Conservation (phyloP, 441 rosid genomes). For the Pelargonium australe region DNA sequence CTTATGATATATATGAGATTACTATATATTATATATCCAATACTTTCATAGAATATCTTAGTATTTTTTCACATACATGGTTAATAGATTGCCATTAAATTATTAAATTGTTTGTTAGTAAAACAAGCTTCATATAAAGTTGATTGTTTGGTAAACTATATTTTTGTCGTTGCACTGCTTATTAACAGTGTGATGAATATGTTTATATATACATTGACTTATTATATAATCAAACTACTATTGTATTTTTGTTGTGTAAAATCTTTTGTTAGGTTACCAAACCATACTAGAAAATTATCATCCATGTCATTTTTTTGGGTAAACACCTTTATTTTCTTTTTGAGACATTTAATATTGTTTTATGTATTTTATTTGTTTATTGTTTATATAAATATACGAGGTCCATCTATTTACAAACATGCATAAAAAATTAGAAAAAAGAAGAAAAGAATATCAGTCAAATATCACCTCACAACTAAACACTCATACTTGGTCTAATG, state of each 20-base stretch:
- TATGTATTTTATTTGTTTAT: not conserved
- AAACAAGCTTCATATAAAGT: no score
- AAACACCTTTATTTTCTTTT: not conserved
- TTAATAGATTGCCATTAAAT: not conserved
- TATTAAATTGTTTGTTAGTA: not conserved
- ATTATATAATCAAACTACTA: not conserved
- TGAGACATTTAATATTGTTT: not conserved
- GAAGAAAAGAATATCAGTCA: no score
- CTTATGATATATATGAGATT: not conserved
- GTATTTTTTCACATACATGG: not conserved
- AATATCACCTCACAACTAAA: no score
- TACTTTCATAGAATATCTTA: not conserved
- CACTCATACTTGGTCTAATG: no score
- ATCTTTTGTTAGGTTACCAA: conserved; percentile 3
- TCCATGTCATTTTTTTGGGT: not conserved
- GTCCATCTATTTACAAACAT: not conserved
- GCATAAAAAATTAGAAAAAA: not conserved
- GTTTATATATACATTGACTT: no score
- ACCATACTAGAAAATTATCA: not conserved
- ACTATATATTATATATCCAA: not conserved
- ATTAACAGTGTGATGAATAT: no score
- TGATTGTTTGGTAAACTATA: no score
- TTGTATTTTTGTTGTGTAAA: not conserved
- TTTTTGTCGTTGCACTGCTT: no score
- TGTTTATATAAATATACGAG: not conserved